A percentile compares a stretch with the other conserved stretches of the same genome.
Conservation (phyloP, 2,329 filamentous ascomycete genomes). For the Penicillium expansum region DNA sequence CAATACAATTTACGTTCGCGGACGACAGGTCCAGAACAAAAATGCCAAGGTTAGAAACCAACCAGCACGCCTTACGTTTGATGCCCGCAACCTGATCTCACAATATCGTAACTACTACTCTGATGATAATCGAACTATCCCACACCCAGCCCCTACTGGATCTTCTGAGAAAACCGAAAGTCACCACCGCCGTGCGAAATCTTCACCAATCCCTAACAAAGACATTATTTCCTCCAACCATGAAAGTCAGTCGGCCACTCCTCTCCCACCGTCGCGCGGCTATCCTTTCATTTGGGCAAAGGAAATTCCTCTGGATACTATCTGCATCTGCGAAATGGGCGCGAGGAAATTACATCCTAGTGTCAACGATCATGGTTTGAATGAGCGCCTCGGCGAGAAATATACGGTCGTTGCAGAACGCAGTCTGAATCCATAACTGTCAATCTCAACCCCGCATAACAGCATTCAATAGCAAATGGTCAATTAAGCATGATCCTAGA, state of each 20-base stretch:
- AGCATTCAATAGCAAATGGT: not conserved
- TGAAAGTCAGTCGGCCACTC: not conserved
- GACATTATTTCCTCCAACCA: not conserved
- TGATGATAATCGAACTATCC: constrained; percentile 25
- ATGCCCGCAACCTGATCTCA: constrained; percentile 35
- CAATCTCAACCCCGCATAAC: not conserved
- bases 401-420: constrained; percentile 52
- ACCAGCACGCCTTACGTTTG: constrained; percentile 48
- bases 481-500: not conserved
- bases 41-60: constrained; percentile 6
- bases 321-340: constrained; percentile 86
- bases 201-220: not conserved
- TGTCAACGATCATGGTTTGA: constrained; percentile 34
- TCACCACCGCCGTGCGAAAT: not conserved
- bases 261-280: not conserved
- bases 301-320: constrained; percentile 62
- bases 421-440: constrained; percentile 20
- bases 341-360: constrained; percentile 62
- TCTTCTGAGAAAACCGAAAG: not conserved
- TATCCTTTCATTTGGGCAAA: constrained; percentile 66
- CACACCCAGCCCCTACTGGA: constrained; percentile 5
- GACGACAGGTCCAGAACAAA: constrained; percentile 18
- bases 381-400: constrained; percentile 50
- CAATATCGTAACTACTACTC: constrained; percentile 37
- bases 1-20: constrained; percentile 71